A percentile compares a stretch with the other conserved stretches of the same genome.
Evolutionary conservation across 768 basidiomycete species (phyloP).

Genomic region (Lentinula boryana): DNA sequence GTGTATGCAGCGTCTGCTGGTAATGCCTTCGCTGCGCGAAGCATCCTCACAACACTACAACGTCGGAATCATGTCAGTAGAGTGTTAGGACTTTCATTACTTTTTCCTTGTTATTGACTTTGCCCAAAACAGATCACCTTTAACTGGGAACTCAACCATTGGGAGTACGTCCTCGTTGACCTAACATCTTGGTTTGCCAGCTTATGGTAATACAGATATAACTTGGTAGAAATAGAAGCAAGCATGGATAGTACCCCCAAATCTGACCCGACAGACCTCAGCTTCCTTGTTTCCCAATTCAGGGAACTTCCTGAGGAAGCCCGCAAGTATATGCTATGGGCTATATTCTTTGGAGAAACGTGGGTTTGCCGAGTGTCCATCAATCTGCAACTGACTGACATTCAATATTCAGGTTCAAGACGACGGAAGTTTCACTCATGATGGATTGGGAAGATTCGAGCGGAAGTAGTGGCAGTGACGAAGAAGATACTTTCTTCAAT

Average conservation of each 20-base stretch:
- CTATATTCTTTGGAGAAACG: conserved; percentile 69
- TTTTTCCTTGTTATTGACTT: not conserved
- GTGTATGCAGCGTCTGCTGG: conserved; percentile 55
- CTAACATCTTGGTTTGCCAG: not conserved
- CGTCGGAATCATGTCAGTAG: conserved; percentile 52
- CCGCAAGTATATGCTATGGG: conserved; percentile 63
- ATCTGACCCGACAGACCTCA: conserved; percentile 57
- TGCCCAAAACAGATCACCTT: conserved; percentile 48
- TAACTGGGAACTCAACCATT: conserved; percentile 58
- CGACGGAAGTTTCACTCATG: conserved; percentile 66
- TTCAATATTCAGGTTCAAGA: conserved; percentile 48
- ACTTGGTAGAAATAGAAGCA: conserved; percentile 51
- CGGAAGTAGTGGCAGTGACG: conserved; percentile 44
- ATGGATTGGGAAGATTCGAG: conserved; percentile 69
- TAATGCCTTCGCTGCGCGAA: conserved; percentile 67
- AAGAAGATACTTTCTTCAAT: conserved; percentile 49
- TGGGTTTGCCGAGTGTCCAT: conserved; percentile 23
- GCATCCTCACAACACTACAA: conserved; percentile 56
- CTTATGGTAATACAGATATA: conserved; percentile 31
- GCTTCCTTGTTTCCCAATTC: conserved; percentile 55
- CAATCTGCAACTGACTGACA: not conserved
- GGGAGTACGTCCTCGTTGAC: conserved; percentile 42
- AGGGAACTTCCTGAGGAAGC: conserved; percentile 59
- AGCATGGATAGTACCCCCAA: conserved; percentile 45
- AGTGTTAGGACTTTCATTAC: not conserved